These are phyloP conservation scores for Mortierella sp. DNA, from an alignment of 371 early-diverging fungal genomes.

Conservation along the genomic window DNA sequence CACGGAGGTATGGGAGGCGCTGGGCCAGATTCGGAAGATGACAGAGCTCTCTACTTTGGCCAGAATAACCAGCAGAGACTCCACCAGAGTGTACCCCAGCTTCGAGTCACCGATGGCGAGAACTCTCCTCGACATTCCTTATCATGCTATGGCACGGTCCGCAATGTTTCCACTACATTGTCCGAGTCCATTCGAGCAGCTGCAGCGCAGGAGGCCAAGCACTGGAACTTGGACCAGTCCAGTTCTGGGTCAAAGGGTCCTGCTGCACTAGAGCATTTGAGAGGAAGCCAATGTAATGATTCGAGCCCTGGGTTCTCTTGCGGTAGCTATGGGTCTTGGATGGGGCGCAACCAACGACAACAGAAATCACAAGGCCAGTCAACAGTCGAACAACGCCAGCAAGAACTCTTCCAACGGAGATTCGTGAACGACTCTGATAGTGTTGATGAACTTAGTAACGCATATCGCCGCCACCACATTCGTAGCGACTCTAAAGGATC, in stretches of 20 bases:
- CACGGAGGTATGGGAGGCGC: slow-evolving; percentile 22
- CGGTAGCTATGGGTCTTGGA: slow-evolving; percentile 7
- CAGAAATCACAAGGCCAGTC: slow-evolving; percentile 14
- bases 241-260: slow-evolving; percentile 35
- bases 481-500: neutral
- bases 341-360: slow-evolving; percentile 11
- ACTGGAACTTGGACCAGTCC: slow-evolving; percentile 13
- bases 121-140: slow-evolving; percentile 9
- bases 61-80: slow-evolving; percentile 9
- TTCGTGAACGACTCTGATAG: slow-evolving; percentile 6
- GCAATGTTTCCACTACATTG: slow-evolving; percentile 38
- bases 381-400: slow-evolving; percentile 35
- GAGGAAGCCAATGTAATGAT: slow-evolving; percentile 10
- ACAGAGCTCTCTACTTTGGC: slow-evolving; percentile 8
- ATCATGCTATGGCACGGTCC: slow-evolving; percentile 27
- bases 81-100: slow-evolving; percentile 40
- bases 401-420: slow-evolving; percentile 17
- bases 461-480: slow-evolving; percentile 24
- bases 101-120: slow-evolving; percentile 23
- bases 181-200: slow-evolving; percentile 52
- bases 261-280: slow-evolving; percentile 40
- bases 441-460: slow-evolving; percentile 22
- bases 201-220: slow-evolving; percentile 39
- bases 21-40: slow-evolving; percentile 8
- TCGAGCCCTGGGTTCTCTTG: neutral